Evolutionary conservation across 306 rosid species (phyloP), one percentile per base, ranked within the genome.

Genomic region (Cucurbita moschata): DNA sequence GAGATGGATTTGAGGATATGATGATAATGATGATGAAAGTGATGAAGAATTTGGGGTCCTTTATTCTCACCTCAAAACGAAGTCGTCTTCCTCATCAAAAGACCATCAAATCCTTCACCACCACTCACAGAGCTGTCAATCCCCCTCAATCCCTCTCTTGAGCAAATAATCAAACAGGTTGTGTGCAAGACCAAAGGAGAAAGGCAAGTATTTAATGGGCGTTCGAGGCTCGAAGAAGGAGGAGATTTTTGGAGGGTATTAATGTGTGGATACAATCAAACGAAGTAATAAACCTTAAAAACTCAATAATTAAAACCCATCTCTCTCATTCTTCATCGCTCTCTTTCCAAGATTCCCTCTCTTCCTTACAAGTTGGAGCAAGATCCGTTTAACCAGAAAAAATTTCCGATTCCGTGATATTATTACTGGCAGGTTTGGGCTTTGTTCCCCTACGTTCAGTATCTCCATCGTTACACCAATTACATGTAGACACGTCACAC

Each of bases 181-280:
- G 82, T 80, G 78, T 59, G 37, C 77, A 77, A 56, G 46, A 9
- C 76, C 79, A 30, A 73, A 61, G 54, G 40, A 76, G 35, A 46
- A 14, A 39, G 56, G 67, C 75, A 13, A 44, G 79, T 63, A 77
- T 79, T 71, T 76, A 77, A 85, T 81, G 87, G 84, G 76, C 80
- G 84, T 86, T 64, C 56, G 71, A 56, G 75, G 76, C 79, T 78
- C 1, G 21, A 15, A 52, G 14, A 14, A 37, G 23, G 0, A 15
- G 30, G 2, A 75, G 68, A 69, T 43, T 74, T 81, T 58, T 58
- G 60, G 81, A 42, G 21, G 79, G 61, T 52, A 8, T 53, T 50
- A 43, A 68, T 79, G 89, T 86, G 83, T 76, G 88, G 94, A 78
- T 82, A 68, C 74, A 82, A 68, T 81, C 75, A 82, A 77, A 23